Evolutionary conservation across 116 monocot species (phyloP), one percentile per base, ranked within the genome.

Genomic region (Dioscorea cayenensis): DNA sequence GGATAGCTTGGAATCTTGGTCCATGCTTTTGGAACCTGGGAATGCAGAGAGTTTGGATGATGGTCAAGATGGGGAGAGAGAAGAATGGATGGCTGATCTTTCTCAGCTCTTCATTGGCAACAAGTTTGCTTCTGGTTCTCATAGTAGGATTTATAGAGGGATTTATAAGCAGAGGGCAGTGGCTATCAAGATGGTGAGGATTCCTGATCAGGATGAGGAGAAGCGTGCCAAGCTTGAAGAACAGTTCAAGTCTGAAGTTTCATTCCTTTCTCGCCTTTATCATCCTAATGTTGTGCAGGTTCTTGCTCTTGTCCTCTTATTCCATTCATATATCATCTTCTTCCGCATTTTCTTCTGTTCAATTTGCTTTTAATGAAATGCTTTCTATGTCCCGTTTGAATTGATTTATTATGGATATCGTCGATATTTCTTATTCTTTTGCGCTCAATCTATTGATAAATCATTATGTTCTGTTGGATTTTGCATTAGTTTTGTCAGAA

Each of bases 211-310:
- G 68, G 87, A 90, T 38, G 85, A 78, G 48, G 77, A 83, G 69
- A 85, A 69, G 7, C 37, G 85, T 14, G 67, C 10, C 16, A 64
- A 65, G 29, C 84, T 95, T 2, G 92, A 92, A 85, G 72, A 85
- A 71, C 85, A 95, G 62, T 95, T 95, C 78, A 86, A 74, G 29
- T 87, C 87, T 25, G 95, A 95, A 71, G 95, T 95, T n/a, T 51
- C 85, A 3, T 80, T 95, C 77, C 87, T 95, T 36, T 81, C 87
- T 20, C 77, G 85, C 17, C 90, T 95, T 22, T 92, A 80, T 65
- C 95, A 95, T 84, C 92, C 85, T 17, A 92, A 90, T 71, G 82
- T 95, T 37, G 95, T 95, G 48, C 92, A 95, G 95, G 95, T 95
- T 27, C 27, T 72, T 43, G 12, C 12, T 43, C 43, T 43, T 55